Percentiles rank a stretch among this genome's conserved stretches.
These are phyloP conservation scores for Phialocephala sp. DNA, from an alignment of 2,329 filamentous ascomycete species.

Conservation along the genomic window DNA sequence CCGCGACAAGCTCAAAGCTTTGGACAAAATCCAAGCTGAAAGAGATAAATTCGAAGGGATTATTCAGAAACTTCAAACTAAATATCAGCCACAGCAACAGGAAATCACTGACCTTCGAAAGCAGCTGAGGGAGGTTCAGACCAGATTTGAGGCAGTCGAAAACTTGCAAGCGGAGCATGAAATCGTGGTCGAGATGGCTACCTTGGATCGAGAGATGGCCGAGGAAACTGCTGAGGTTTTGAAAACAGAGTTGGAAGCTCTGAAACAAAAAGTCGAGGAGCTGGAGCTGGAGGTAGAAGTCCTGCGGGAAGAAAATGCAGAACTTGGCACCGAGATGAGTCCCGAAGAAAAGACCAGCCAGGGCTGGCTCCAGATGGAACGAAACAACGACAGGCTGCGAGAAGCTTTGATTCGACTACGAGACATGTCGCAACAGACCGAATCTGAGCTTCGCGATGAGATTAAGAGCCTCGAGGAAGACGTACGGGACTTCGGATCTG, in stretches of 20 bases:
- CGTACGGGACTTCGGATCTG: slow-evolving; percentile 66
- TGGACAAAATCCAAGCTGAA: slow-evolving; percentile 79
- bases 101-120: slow-evolving; percentile 80
- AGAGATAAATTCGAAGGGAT: slow-evolving; percentile 81
- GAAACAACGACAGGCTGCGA: slow-evolving; percentile 83
- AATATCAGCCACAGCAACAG: slow-evolving; percentile 83
- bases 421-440: slow-evolving; percentile 85
- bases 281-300: slow-evolving; percentile 88
- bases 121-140: slow-evolving; percentile 76
- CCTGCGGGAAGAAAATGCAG: slow-evolving; percentile 82
- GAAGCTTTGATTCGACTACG: slow-evolving; percentile 84
- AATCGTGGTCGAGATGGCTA: slow-evolving; percentile 81
- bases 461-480: slow-evolving; percentile 77
- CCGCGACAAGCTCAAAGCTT: slow-evolving; percentile 78
- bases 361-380: slow-evolving; percentile 90
- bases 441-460: slow-evolving; percentile 77
- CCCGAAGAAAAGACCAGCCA: slow-evolving; percentile 86
- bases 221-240: slow-evolving; percentile 87
- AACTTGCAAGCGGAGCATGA: slow-evolving; percentile 84
- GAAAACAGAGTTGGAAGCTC: slow-evolving; percentile 78
- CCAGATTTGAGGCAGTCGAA: slow-evolving; percentile 72
- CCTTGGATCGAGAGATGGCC: slow-evolving; percentile 93
- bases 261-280: slow-evolving; percentile 81
- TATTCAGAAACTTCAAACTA: slow-evolving; percentile 88
- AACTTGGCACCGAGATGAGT: slow-evolving; percentile 83